Evolutionary conservation across 2,329 filamentous ascomycete species (phyloP), one percentile per base, ranked within the genome.

Genomic region (Tolypocladium guangdongense): DNA sequence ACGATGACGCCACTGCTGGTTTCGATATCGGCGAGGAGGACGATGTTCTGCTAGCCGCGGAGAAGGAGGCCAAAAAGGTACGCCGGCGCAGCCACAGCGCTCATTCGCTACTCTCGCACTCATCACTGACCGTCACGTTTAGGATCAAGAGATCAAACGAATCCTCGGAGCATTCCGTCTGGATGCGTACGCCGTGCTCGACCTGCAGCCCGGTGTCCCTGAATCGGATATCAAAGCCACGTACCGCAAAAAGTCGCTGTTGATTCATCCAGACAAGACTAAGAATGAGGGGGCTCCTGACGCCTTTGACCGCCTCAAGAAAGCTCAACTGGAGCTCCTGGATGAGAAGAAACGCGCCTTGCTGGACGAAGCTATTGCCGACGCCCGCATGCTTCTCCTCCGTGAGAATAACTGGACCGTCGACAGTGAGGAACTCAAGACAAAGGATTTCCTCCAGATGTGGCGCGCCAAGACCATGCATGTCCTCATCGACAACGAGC

Each of bases 181-280:
- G 20, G 77, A 83, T 66, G 80, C 80, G 76, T 79, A 99, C 70
- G 89, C 92, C 50, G 90, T 99, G 49, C 85, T 99, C 47, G 93
- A 95, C 69, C 87, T 99, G 47, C 90, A 96, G 68, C 93, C 93
- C 4, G 93, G 93, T 66, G 90, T 97, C 22, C 84, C 93, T 53
- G 92, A 97, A 63, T 91, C 89, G 55, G 93, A 97, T 73, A 97
- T 99, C 77, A 97, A 96, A 73, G 77, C 86, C 62, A 82, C 82
- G 60, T 99, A 97, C 74, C 91, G 93, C 76, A 91, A 90, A 64
- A 97, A 96, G 72, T 99, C 93, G n/a, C 85, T 99, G 54, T 84
- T 99, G 49, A 97, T 99, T 75, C 93, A 99, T 75, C 93, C 93
- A 7, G 93, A 99, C 76, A 99, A 99, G 71, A 96, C 93, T 54